Percentiles rank a stretch among this genome's conserved stretches.
phyloP scores from a whole-genome alignment of 768 basidiomycete species.

The Ramaria sp. region DNA sequence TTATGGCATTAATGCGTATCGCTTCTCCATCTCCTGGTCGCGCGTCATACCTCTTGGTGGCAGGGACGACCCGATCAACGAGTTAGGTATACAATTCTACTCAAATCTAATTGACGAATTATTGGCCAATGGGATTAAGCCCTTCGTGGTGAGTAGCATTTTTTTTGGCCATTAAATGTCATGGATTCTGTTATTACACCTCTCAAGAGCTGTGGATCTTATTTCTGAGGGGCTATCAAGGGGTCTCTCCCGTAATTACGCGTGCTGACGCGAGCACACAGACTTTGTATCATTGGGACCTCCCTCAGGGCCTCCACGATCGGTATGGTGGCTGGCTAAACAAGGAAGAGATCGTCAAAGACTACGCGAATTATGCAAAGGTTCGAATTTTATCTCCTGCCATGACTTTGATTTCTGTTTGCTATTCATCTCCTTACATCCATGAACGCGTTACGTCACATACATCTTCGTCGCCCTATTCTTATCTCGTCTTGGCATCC shows the following conservation, averaged over 20 bases:
- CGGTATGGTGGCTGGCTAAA: conserved; percentile 69
- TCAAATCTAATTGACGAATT: conserved; percentile 59
- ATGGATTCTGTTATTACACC: no score
- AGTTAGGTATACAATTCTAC: conserved; percentile 59
- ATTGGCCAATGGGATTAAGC: conserved; percentile 49
- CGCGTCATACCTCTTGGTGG: conserved; percentile 67
- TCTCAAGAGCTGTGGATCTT: neutral
- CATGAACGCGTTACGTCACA: conserved; percentile 2
- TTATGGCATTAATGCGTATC: conserved; percentile 63
- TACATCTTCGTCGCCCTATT: neutral
- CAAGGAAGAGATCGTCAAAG: conserved; percentile 56
- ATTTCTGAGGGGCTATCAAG: neutral
- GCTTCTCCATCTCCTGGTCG: conserved; percentile 70
- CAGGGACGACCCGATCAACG: conserved; percentile 61
- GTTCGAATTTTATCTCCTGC: conserved; percentile 20
- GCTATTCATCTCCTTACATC: neutral
- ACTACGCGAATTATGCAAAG: conserved; percentile 50
- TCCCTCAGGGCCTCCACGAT: conserved; percentile 64
- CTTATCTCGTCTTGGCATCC: conserved; percentile 8
- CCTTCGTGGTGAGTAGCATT: conserved; percentile 51
- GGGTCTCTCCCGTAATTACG: neutral
- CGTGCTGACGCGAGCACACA: conserved; percentile 18
- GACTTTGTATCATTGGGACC: conserved; percentile 74
- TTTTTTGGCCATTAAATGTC: neutral
- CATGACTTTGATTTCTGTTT: neutral